Conservation (phyloP, 2,329 filamentous ascomycete genomes). For the Neofusicoccum umdonicola region DNA sequence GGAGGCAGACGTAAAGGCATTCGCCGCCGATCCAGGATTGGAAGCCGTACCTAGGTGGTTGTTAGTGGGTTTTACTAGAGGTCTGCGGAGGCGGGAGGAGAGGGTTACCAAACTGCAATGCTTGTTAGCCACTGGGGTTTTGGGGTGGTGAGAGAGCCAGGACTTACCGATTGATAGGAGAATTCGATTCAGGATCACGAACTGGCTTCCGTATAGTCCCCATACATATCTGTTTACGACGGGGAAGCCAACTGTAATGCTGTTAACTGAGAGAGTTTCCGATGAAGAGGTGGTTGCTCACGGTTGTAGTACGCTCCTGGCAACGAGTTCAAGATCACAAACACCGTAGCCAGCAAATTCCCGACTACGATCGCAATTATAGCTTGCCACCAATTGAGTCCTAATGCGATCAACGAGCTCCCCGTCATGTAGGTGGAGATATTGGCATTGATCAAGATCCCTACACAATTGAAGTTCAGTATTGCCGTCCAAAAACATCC, state of each 20-base stretch:
- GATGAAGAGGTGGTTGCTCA: background rate
- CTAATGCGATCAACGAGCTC: slow-evolving; percentile 36
- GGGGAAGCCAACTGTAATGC: slow-evolving; percentile 37
- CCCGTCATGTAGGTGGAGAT: slow-evolving; percentile 43
- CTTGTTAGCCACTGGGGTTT: too few relatives aligned
- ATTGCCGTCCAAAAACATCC: too few relatives aligned
- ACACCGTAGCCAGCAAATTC: slow-evolving; percentile 36
- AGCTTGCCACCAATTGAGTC: slow-evolving; percentile 43
- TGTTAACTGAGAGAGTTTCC: background rate
- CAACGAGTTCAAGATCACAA: slow-evolving; percentile 38
- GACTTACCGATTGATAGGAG: slow-evolving; percentile 26
- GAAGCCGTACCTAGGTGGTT: slow-evolving; percentile 36
- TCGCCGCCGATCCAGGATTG: slow-evolving; percentile 36
- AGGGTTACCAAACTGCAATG: too few relatives aligned
- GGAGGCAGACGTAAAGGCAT: slow-evolving; percentile 33
- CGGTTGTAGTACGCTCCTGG: slow-evolving; percentile 43
- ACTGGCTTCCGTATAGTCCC: slow-evolving; percentile 44
- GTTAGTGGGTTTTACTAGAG: too few relatives aligned
- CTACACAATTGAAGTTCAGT: slow-evolving; percentile 22
- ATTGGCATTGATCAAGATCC: slow-evolving; percentile 50
- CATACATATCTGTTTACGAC: slow-evolving; percentile 42
- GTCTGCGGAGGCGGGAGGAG: too few relatives aligned
- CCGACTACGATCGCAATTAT: slow-evolving; percentile 39
- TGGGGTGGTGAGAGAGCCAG: too few relatives aligned
- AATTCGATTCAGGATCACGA: slow-evolving; percentile 42